A percentile compares a stretch with the other conserved stretches of the same genome.
These are phyloP conservation scores for Candida schatavii DNA, from an alignment of 805 yeast species.

Conservation along the genomic window DNA sequence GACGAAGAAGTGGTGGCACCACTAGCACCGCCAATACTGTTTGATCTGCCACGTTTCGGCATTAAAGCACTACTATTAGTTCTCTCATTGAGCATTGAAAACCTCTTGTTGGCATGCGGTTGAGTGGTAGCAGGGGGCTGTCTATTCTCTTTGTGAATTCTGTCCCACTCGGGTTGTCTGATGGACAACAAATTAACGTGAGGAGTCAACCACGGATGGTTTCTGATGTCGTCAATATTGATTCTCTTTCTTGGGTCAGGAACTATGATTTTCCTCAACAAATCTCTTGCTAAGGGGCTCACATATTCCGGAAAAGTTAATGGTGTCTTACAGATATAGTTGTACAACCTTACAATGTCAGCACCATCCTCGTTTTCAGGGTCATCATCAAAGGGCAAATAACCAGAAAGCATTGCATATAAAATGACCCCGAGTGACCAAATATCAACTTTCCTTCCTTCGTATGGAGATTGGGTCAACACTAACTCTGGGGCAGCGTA, in stretches of 20 bases:
- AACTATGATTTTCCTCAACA: constrained; percentile 78
- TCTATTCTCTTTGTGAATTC: constrained; percentile 35
- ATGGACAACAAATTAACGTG: constrained; percentile 80
- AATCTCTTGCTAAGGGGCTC: constrained; percentile 85
- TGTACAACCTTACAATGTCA: constrained; percentile 85
- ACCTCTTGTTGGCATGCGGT: constrained; percentile 36
- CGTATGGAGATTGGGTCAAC: constrained; percentile 80
- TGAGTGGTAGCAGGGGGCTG: constrained; percentile 11
- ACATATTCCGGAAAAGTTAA: constrained; percentile 94
- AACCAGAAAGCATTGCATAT: constrained; percentile 96
- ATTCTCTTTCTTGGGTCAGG: constrained; percentile 82
- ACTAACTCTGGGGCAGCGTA: constrained; percentile 98
- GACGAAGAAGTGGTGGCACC: constrained; percentile 70
- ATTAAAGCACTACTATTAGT: constrained; percentile 36
- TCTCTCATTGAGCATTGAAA: constrained; percentile 43
- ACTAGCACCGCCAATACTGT: constrained; percentile 28
- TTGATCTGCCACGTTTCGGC: constrained; percentile 31
- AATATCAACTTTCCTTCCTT: constrained; percentile 89
- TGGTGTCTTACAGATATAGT: constrained; percentile 87
- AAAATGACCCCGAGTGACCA: constrained; percentile 97
- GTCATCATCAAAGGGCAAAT: constrained; percentile 96
- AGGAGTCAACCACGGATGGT: constrained; percentile 87
- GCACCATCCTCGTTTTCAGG: constrained; percentile 95
- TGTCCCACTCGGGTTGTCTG: constrained; percentile 90
- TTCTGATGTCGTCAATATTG: constrained; percentile 62